A percentile compares a stretch with the other conserved stretches of the same genome.
phyloP scores from a whole-genome alignment of 2,329 filamentous ascomycete species.

The Cladosporium cucumerinum region DNA sequence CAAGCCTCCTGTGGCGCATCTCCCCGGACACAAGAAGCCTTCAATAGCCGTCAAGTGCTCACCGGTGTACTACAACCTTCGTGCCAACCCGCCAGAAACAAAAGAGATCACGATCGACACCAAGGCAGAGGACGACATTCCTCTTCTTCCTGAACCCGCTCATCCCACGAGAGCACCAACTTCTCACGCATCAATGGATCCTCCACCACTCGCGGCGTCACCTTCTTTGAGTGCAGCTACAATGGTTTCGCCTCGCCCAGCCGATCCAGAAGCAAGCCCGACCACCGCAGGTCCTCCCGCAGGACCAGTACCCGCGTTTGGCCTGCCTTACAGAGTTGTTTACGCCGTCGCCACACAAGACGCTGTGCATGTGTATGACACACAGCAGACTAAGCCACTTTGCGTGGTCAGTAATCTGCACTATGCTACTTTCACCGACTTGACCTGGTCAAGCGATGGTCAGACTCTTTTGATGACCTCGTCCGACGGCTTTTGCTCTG shows the following conservation, averaged over 20 bases:
- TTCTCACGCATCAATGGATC: constrained; percentile 72
- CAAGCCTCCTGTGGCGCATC: constrained; percentile 89
- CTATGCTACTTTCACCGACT: constrained; percentile 93
- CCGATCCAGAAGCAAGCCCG: constrained; percentile 52
- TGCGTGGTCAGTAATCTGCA: constrained; percentile 96
- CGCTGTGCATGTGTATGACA: constrained; percentile 91
- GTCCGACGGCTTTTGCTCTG: constrained; percentile 95
- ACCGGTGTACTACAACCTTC: constrained; percentile 78
- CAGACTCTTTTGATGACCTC: constrained; percentile 88
- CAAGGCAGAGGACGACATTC: constrained; percentile 77
- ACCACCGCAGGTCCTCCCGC: constrained; percentile 50
- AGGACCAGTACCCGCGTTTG: constrained; percentile 64
- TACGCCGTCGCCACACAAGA: constrained; percentile 98
- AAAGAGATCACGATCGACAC: constrained; percentile 95
- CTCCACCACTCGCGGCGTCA: constrained; percentile 62
- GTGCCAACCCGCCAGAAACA: constrained; percentile 63
- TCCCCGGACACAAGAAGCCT: constrained; percentile 96
- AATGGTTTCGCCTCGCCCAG: constrained; percentile 50
- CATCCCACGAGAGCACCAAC: constrained; percentile 54
- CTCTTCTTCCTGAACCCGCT: constrained; percentile 77
- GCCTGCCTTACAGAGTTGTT: constrained; percentile 85
- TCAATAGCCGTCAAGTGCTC: constrained; percentile 95
- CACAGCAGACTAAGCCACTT: constrained; percentile 82
- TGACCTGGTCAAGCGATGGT: constrained; percentile 83
- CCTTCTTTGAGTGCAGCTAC: constrained; percentile 52